Percentiles rank a stretch among this genome's conserved stretches.
Conservation (phyloP, 768 basidiomycete genomes). For the Hericium alpestre region DNA sequence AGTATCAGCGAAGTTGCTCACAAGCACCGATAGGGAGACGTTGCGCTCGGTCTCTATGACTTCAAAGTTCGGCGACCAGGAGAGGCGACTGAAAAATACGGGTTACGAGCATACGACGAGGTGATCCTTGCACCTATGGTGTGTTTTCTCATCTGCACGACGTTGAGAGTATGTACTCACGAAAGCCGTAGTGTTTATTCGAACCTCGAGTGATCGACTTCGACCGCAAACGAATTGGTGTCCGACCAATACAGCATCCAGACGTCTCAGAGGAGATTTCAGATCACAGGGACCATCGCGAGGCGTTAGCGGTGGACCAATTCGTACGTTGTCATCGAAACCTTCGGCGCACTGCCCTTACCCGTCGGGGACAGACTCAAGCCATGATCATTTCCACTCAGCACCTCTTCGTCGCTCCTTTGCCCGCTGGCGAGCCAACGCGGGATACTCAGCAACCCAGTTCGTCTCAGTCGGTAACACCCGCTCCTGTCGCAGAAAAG, state of each 20-base stretch:
- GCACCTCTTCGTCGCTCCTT: slow-evolving; percentile 43
- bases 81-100: slow-evolving; percentile 75
- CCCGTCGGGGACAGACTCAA: slow-evolving; percentile 44
- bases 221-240: slow-evolving; percentile 53
- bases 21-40: slow-evolving; percentile 51
- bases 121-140: slow-evolving; percentile 93
- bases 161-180: neutral
- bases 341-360: neutral
- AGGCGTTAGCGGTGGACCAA: slow-evolving; percentile 24
- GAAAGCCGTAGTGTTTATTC: slow-evolving; percentile 61
- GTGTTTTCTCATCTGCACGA: slow-evolving; percentile 13
- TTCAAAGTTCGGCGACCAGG: slow-evolving; percentile 76
- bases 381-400: slow-evolving; percentile 89
- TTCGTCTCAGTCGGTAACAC: slow-evolving; percentile 16
- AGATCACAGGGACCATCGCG: slow-evolving; percentile 22
- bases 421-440: slow-evolving; percentile 6
- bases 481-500: slow-evolving; percentile 6
- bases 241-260: slow-evolving; percentile 36
- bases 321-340: slow-evolving; percentile 23
- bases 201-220: slow-evolving; percentile 91
- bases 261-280: slow-evolving; percentile 69
- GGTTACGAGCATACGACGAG: slow-evolving; percentile 87
- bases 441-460: slow-evolving; percentile 5
- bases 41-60: slow-evolving; percentile 84
- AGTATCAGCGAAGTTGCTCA: neutral